Evolutionary conservation across 805 yeast genomes (phyloP).

Genomic region (Yarrowia sp.): DNA sequence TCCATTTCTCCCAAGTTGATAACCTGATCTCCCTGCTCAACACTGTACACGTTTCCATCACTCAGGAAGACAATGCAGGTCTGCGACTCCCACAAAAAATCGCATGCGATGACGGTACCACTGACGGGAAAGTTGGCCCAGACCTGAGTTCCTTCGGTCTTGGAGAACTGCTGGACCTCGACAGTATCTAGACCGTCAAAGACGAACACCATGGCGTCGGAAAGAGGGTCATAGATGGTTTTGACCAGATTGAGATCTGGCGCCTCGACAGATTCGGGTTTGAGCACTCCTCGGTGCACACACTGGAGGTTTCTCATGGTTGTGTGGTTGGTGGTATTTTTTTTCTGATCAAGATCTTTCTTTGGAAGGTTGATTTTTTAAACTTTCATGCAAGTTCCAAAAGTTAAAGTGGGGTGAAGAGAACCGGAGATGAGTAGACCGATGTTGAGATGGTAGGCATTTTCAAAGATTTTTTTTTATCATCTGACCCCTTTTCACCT

Average conservation of each 20-base stretch:
- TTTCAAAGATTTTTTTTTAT: no score
- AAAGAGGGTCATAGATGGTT: constrained; percentile 66
- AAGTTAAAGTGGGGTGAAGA: background rate
- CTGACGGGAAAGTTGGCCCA: constrained; percentile 30
- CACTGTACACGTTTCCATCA: constrained; percentile 67
- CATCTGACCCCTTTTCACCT: no score
- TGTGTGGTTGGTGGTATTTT: background rate
- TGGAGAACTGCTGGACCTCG: constrained; percentile 69
- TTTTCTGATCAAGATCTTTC: background rate
- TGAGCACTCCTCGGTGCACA: constrained; percentile 38
- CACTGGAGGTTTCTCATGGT: constrained; percentile 34
- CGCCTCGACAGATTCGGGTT: constrained; percentile 54
- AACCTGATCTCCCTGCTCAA: constrained; percentile 37
- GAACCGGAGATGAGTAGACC: background rate
- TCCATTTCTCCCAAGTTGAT: constrained; percentile 62
- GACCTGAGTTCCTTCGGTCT: constrained; percentile 37
- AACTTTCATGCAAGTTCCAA: background rate
- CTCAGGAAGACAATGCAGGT: constrained; percentile 64
- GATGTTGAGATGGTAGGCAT: no score
- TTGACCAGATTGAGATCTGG: constrained; percentile 58
- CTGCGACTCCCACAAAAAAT: constrained; percentile 66
- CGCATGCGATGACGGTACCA: constrained; percentile 53
- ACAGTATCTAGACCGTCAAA: constrained; percentile 53
- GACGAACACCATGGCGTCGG: constrained; percentile 68
- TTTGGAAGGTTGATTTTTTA: constrained; percentile 18